Base-by-base conservation (phyloP, 495 filamentous ascomycete genomes). In the Aspergillus kassunensis region DNA sequence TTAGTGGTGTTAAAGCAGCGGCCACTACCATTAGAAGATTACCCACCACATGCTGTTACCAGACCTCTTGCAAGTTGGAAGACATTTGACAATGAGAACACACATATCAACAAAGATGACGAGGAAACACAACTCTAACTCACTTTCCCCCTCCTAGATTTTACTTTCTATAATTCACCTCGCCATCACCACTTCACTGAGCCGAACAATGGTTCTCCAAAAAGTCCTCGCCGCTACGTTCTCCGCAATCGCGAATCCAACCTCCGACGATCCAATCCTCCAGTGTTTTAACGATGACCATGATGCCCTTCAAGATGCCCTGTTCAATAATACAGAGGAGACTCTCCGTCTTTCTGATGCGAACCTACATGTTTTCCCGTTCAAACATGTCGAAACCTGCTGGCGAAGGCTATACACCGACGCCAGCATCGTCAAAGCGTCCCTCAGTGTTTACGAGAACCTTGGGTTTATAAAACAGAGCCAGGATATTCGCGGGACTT, bases 381-480 rank as follows among this genome's bases (percentile, higher is more conserved):
- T 85, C 70, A 83, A 80, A 57, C 78, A 89, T 53, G 87, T 95
- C 4, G 82, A 89, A 0, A 43, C 56, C 2, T 86, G 83, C 62
- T 96, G 90, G 90, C 77, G 83, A 13, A 76, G 83, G 44, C 71
- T 95, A 11, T 95, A 87, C 64, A 89, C 85, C 0, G 87, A 93
- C 58, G 89, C 87, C 20, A 83, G 80, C 39, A 78, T 95, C 15
- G 63, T 87, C 54, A 84, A 86, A 53, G 75, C 76, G 49, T 61
- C 81, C 58, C 53, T 70, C 36, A 42, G 66, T 11, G 71, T 78
- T 43, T 48, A 66, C 51, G 36, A 51, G 2, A 55, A 56, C 21
- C 61, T 62, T 42, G 58, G 47, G 16, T 41, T 66, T 7, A 21
- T 39, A 4, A 13, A 10, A 25, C 24, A 43, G 6, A 9, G 36